Conservation (phyloP, 371 early-diverging fungal genomes). For the Cokeromyces recurvatus region DNA sequence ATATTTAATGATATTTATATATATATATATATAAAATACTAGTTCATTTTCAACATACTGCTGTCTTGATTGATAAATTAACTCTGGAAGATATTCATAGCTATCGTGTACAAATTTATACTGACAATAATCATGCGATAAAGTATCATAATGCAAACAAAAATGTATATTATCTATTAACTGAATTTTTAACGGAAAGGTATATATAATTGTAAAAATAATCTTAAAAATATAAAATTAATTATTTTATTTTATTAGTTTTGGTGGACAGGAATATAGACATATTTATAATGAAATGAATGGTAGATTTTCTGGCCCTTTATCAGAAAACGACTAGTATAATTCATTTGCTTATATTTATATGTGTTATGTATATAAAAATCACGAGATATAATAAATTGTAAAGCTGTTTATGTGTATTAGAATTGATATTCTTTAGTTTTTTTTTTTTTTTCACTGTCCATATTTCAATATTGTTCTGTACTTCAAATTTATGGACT, state of each 20-base stretch:
- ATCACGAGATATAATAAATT: no score
- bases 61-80: conserved; percentile 72
- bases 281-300: conserved; percentile 29
- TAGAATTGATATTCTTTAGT: no score
- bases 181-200: conserved; percentile 32
- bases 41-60: conserved; percentile 91
- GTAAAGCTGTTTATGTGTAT: no score
- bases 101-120: conserved; percentile 76
- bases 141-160: conserved; percentile 58
- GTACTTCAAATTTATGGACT: no score
- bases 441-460: no score
- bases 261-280: conserved; percentile 36
- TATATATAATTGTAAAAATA: neutral
- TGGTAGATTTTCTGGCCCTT: conserved; percentile 26
- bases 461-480: no score
- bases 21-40: neutral
- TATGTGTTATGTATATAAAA: no score
- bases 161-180: conserved; percentile 49
- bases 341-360: no score
- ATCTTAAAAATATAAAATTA: neutral
- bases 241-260: conserved; percentile 11
- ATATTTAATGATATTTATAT: neutral
- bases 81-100: conserved; percentile 66
- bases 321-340: conserved; percentile 14
- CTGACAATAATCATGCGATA: conserved; percentile 90